Evolutionary conservation across 1,284 basidiomycete species (phyloP).

Genomic region (Pyrrhoderma lamaoense): DNA sequence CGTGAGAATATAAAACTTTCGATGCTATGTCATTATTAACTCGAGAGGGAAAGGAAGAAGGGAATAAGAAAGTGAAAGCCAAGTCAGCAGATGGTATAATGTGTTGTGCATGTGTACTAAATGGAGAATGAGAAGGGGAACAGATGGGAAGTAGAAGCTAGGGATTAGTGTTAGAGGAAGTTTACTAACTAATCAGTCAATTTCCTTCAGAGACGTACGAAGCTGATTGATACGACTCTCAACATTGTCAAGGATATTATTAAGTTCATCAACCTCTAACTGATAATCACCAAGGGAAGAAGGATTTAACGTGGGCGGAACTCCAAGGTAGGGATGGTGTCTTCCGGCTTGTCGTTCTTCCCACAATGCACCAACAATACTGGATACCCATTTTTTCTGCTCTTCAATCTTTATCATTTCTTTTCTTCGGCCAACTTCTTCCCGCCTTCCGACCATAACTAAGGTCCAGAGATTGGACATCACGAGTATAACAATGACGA

Average conservation of each 20-base stretch:
- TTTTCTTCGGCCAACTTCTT: constrained; percentile 47
- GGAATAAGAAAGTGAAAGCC: background rate
- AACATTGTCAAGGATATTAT: constrained; percentile 45
- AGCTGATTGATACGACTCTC: constrained; percentile 47
- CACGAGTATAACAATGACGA: constrained; percentile 65
- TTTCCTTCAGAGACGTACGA: constrained; percentile 27
- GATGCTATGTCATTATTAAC: too few species aligned
- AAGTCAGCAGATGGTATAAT: background rate
- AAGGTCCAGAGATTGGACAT: constrained; percentile 75
- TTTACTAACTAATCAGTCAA: constrained; percentile 19
- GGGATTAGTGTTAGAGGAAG: background rate
- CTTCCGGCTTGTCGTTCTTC: constrained; percentile 52
- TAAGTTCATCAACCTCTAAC: constrained; percentile 45
- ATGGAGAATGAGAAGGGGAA: background rate
- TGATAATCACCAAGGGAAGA: constrained; percentile 30
- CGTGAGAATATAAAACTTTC: too few species aligned
- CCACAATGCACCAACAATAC: constrained; percentile 59
- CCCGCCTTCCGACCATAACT: constrained; percentile 44
- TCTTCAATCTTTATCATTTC: constrained; percentile 53
- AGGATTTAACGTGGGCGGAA: constrained; percentile 18
- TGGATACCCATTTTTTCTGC: constrained; percentile 66
- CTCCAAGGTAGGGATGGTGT: constrained; percentile 24
- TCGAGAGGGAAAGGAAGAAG: background rate
- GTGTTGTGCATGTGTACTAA: too few species aligned
- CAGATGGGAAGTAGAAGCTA: background rate